phyloP scores from a whole-genome alignment of 2,329 filamentous ascomycete species.

The Hypomyces rosellus region DNA sequence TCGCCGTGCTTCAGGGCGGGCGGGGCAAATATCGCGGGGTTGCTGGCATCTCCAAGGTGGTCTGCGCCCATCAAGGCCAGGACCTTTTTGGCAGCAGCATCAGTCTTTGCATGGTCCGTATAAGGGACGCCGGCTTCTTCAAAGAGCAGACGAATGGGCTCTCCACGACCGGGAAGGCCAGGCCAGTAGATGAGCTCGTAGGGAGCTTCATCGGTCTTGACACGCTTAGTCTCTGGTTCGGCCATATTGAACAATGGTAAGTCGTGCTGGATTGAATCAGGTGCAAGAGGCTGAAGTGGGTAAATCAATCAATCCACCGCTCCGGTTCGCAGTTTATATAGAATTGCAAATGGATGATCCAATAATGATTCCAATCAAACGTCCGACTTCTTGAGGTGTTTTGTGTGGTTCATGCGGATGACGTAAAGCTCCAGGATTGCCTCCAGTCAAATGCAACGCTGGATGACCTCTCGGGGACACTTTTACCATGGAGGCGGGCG shows the following conservation, averaged over 20 bases:
- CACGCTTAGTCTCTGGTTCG: neutral
- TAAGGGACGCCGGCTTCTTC: constrained; percentile 62
- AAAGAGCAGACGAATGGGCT: constrained; percentile 65
- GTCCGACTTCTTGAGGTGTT: too few species aligned
- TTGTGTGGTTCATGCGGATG: too few species aligned
- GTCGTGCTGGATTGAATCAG: too few species aligned
- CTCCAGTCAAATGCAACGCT: too few species aligned
- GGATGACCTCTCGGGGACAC: too few species aligned
- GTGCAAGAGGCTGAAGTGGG: too few species aligned
- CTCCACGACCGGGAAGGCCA: constrained; percentile 64
- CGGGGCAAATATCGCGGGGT: constrained; percentile 60
- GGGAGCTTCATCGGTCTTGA: constrained; percentile 30
- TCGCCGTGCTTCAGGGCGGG: constrained; percentile 59
- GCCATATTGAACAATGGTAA: neutral
- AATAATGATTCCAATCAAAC: too few species aligned
- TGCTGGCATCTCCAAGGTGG: constrained; percentile 45
- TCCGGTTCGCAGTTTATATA: too few species aligned
- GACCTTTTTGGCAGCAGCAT: constrained; percentile 45
- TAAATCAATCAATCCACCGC: too few species aligned
- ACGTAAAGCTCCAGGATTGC: too few species aligned
- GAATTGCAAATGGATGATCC: too few species aligned
- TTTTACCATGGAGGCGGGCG: too few species aligned
- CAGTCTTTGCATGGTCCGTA: constrained; percentile 43
- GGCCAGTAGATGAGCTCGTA: constrained; percentile 71
- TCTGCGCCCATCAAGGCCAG: constrained; percentile 38